Evolutionary conservation across 2,329 filamentous ascomycete genomes (phyloP).

Genomic region (Alternaria postmessia): DNA sequence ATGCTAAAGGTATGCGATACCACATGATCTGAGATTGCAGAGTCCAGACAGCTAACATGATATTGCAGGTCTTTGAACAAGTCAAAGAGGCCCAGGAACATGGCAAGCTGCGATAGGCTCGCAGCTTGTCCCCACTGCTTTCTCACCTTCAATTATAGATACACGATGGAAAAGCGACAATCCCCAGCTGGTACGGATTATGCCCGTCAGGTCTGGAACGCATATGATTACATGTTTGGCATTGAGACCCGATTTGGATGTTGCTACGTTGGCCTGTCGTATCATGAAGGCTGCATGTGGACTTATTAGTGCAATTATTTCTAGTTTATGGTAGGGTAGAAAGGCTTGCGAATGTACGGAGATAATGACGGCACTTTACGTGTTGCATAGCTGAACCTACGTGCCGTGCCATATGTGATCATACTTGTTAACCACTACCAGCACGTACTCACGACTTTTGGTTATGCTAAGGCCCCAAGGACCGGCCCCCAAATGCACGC

Average conservation of each 20-base stretch:
- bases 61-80: conserved; percentile 86
- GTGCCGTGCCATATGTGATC: not conserved
- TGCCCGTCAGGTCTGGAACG: conserved; percentile 36
- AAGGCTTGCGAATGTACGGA: not conserved
- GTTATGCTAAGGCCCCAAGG: not conserved
- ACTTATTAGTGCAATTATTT: conserved; percentile 17
- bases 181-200: conserved; percentile 35
- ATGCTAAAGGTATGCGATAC: conserved; percentile 84
- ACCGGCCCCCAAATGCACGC: conserved; percentile 1
- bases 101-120: conserved; percentile 50
- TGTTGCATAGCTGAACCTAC: not conserved
- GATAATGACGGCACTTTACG: conserved; percentile 5
- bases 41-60: conserved; percentile 38
- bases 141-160: conserved; percentile 26
- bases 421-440: not conserved
- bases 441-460: not conserved
- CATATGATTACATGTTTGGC: conserved; percentile 30
- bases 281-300: conserved; percentile 9
- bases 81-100: conserved; percentile 71
- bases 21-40: not conserved
- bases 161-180: conserved; percentile 31
- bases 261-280: conserved; percentile 19
- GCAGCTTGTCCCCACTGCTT: conserved; percentile 8
- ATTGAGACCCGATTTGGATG: conserved; percentile 14
- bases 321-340: conserved; percentile 16